Percentiles rank a stretch among this genome's conserved stretches.
Evolutionary conservation across 352 stramenopile species (phyloP).

Genomic region (Pythium brachiatum): DNA sequence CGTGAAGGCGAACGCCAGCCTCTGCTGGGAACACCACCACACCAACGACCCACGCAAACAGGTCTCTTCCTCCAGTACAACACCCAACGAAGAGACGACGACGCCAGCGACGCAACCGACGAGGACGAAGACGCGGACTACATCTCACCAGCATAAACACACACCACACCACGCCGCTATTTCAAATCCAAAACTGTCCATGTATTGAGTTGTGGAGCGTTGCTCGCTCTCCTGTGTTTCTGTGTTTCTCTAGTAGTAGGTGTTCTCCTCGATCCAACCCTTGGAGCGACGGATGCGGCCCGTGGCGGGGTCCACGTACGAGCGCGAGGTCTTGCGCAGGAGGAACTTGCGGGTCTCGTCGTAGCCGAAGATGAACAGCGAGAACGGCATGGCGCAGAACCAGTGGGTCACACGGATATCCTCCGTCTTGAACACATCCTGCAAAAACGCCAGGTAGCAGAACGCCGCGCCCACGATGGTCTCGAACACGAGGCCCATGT

Average conservation of each 20-base stretch:
- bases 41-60: conserved; percentile 37
- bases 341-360: conserved; percentile 88
- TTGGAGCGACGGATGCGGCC: conserved; percentile 51
- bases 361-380: conserved; percentile 79
- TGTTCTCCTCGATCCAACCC: conserved; percentile 80
- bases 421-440: conserved; percentile 69
- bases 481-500: conserved; percentile 88
- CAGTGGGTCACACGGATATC: conserved; percentile 79
- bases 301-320: conserved; percentile 47
- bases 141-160: not conserved
- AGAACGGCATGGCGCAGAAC: conserved; percentile 84
- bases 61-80: conserved; percentile 17
- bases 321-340: conserved; percentile 63
- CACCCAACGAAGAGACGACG: not conserved
- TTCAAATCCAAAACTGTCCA: conserved; percentile 1
- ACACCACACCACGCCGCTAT: too few species aligned
- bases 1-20: conserved; percentile 9
- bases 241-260: conserved; percentile 62
- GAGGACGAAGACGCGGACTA: conserved; percentile 16
- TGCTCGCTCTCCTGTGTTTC: not conserved
- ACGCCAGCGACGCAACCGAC: conserved; percentile 22
- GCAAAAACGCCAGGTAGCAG: conserved; percentile 69
- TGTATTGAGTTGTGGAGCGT: not conserved
- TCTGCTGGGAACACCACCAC: conserved; percentile 28
- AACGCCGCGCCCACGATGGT: conserved; percentile 70